These are phyloP conservation scores for Dactylellina leptospora DNA, from an alignment of 2,329 filamentous ascomycete species.

Conservation along the genomic window DNA sequence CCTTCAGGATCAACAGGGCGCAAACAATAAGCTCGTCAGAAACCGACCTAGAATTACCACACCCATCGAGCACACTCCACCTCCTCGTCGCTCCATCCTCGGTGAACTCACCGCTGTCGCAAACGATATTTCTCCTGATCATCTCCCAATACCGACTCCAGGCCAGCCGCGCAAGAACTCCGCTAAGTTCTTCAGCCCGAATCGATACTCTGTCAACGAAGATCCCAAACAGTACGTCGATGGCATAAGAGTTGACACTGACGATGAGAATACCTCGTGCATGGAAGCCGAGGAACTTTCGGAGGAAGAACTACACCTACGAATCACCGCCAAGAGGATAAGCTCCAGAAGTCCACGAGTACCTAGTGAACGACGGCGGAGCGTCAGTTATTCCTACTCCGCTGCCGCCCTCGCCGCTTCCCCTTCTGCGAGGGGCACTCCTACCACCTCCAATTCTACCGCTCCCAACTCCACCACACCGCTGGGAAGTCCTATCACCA, in stretches of 20 bases:
- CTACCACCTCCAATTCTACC: slow-evolving; percentile 8
- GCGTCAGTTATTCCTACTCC: slow-evolving; percentile 36
- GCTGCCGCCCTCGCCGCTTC: slow-evolving; percentile 15
- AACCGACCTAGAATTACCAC: slow-evolving; percentile 59
- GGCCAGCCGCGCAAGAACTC: slow-evolving; percentile 89
- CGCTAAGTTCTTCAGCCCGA: slow-evolving; percentile 51
- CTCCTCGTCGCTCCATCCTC: slow-evolving; percentile 81
- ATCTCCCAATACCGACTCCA: slow-evolving; percentile 91
- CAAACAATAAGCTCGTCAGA: slow-evolving; percentile 63
- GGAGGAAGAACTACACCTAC: slow-evolving; percentile 44
- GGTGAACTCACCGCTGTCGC: slow-evolving; percentile 80
- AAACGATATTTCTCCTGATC: slow-evolving; percentile 78
- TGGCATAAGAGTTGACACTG: slow-evolving; percentile 66
- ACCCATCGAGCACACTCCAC: slow-evolving; percentile 56
- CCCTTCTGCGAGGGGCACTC: background rate
- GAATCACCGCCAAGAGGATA: slow-evolving; percentile 44
- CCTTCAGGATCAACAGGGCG: slow-evolving; percentile 61
- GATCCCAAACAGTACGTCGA: slow-evolving; percentile 56
- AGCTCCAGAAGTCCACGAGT: slow-evolving; percentile 28
- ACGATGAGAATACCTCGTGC: slow-evolving; percentile 58
- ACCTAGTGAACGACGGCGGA: slow-evolving; percentile 17
- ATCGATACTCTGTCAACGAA: slow-evolving; percentile 59
- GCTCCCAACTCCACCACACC: slow-evolving; percentile 28
- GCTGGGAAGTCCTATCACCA: slow-evolving; percentile 36
- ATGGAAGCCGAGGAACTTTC: slow-evolving; percentile 50